Base-by-base conservation (phyloP, 2,329 filamentous ascomycete genomes). In the Aspergillus uvarum region DNA sequence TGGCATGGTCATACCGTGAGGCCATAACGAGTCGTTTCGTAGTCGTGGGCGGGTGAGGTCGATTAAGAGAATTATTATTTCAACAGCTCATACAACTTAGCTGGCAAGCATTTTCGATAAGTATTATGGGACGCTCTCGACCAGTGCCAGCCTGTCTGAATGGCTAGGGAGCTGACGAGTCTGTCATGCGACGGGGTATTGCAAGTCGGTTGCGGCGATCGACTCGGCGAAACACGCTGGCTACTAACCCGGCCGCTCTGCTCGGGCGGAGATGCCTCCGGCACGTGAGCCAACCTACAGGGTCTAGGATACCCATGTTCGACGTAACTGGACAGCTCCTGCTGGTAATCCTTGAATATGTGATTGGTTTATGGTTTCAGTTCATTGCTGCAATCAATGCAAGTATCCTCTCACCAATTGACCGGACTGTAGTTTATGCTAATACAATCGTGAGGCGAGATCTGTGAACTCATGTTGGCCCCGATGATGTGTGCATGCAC, bases 1-100 rank as follows among this genome's bases (percentile, higher is more conserved):
- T 35, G 24, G 21, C n/a, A 26, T 31, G 14, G 51, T 56, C 62
- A 63, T 73, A 75, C 73, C 73, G 72, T 72, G 72, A 75, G 67
- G 71, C 70, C 73, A 75, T 76, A 55, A 64, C 55, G 58, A 58
- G 50, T 59, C 52, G 59, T 64, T 16, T 44, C 38, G 38, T 52
- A n/a, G 24, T 22, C 24, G 26, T 32, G 29, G 11, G 35, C 21
- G 29, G 14, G 26, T 52, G 50, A 35, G 38, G 16, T 44, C 16
- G 26, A 29, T 16, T 38, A 52, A 8, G 12, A 38, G 38, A 19
- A n/a, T 12, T 44, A 38, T 38, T 38, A 16, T 44, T n/a, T 8
- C 14, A 44, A 8, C 38, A 19, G 38, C 16, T 44, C 16, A 19
- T 44, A 6, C n/a, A 8, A 44, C n/a, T 16, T 44, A 19, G 38